Evolutionary conservation across 2,329 filamentous ascomycete genomes (phyloP), one percentile per base, ranked within the genome.

Genomic region (Cyclaneusma minus): DNA sequence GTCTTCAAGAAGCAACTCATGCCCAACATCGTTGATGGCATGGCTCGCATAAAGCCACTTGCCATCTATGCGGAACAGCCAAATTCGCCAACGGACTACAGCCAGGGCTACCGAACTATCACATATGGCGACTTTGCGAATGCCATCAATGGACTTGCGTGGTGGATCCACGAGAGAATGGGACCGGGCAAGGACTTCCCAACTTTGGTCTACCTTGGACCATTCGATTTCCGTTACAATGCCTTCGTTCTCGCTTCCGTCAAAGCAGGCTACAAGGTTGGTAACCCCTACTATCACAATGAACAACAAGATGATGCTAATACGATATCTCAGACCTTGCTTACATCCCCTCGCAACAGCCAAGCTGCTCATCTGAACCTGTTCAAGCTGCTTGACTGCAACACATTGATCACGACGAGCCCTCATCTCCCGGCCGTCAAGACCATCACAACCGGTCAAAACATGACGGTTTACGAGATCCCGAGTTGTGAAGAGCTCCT

Each of bases 141-240:
- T n/a, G 32, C 32, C 9, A 25, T 35, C 6, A 21, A 35, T 24
- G 20, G 18, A 13, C 27, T 24, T 7, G 32, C 32, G n/a, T 35
- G 32, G 32, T 34, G 27, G 27, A 14, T 35, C 22, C 7, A 20
- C 5, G 13, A 27, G 11, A 9, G 22, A n/a, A 6, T 32, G 11
- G 28, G 28, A 11, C 8, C 9, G 25, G 15, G 12, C 20, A 13
- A 23, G 8, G 8, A 10, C 7, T 50, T 51, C 25, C 51, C 48
- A 1, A 58, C 53, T 0, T 44, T 60, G 16, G 51, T 55, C 3
- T 62, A 57, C 36, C 50, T 60, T 27, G 58, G 55, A 0, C 54
- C 53, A n/a, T 47, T 15, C 30, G 11, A 30, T 13, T 13, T 31
- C 13, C 13, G 24, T 13, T 9, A 22, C 11, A 7, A 7, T 20